Evolutionary conservation across 2,329 filamentous ascomycete genomes (phyloP), one percentile per base, ranked within the genome.

Genomic region (Colletotrichum liaoningense): DNA sequence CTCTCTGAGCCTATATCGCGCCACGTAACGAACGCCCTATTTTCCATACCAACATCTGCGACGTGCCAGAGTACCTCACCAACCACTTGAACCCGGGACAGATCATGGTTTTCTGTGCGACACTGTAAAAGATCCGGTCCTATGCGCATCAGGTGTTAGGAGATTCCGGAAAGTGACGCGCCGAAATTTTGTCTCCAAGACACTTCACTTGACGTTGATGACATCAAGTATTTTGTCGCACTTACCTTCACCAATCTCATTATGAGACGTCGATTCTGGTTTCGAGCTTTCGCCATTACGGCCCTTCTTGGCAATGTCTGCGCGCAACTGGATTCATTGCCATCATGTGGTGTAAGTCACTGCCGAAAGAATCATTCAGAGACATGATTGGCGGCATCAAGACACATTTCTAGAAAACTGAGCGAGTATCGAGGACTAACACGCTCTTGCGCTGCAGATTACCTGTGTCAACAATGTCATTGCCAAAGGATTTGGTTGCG

Each of bases 401-500:
- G 42, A 49, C 42, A 49, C 16, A 8, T 49, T 49, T 49, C 42
- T 49, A 49, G 42, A 49, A n/a, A 19, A 9, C 42, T n/a, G 42
- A 49, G 42, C 42, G 42, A 49, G 16, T 9, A 49, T 49, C 42
- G 11, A 49, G 42, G 42, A 38, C 63, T 72, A 30, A 72, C 30
- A n/a, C 22, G 19, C 11, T 30, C 3, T 30, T 6, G 11, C 12
- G 19, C 5, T 4, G 28, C 22, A 75, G 75, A 24, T 73, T 30
- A 56, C 55, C 3, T 76, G 73, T 46, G 59, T 71, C 67, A 72
- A 74, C 57, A 75, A 68, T 38, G 75, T 75, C 19, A 75, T 72
- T 56, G 67, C 73, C 19, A 68, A 73, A 52, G 74, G 46, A 12
- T 69, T 80, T 12, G 78, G 77, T 33, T 82, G 81, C 63, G 74